These are phyloP conservation scores for Metschnikowia cerradonensis DNA, from an alignment of 805 yeast genomes.

Conservation along the genomic window DNA sequence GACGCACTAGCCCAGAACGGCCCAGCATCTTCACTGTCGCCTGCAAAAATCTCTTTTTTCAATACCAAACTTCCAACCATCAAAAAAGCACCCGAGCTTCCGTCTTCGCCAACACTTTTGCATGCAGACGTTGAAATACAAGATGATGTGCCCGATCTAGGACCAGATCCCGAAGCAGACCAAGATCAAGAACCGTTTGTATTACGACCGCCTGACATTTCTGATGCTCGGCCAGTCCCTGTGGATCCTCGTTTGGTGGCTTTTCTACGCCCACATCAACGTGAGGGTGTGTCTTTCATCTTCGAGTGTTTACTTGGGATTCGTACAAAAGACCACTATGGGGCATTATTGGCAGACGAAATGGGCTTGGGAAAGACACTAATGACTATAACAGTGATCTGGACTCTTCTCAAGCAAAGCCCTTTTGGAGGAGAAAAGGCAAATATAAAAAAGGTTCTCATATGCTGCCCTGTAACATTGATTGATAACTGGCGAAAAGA, in stretches of 20 bases:
- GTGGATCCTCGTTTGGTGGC: constrained; percentile 56
- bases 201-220: neutral
- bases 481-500: constrained; percentile 85
- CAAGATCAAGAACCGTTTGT: neutral
- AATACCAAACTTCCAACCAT: neutral
- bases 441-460: constrained; percentile 54
- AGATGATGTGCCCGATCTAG: neutral
- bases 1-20: no score
- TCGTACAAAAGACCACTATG: constrained; percentile 47
- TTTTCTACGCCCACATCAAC: constrained; percentile 76
- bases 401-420: constrained; percentile 74
- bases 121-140: neutral
- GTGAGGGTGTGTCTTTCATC: constrained; percentile 76
- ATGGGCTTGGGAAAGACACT: constrained; percentile 92
- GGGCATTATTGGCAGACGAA: constrained; percentile 90
- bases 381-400: constrained; percentile 75
- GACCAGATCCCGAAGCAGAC: neutral
- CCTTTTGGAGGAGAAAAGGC: constrained; percentile 38
- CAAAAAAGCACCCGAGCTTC: neutral
- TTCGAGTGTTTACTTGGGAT: constrained; percentile 80
- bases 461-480: constrained; percentile 90
- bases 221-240: constrained; percentile 32
- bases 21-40: neutral
- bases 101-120: neutral
- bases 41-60: neutral